Evolutionary conservation across 148 eudicot species (phyloP).

Genomic region (Cornus florida): DNA sequence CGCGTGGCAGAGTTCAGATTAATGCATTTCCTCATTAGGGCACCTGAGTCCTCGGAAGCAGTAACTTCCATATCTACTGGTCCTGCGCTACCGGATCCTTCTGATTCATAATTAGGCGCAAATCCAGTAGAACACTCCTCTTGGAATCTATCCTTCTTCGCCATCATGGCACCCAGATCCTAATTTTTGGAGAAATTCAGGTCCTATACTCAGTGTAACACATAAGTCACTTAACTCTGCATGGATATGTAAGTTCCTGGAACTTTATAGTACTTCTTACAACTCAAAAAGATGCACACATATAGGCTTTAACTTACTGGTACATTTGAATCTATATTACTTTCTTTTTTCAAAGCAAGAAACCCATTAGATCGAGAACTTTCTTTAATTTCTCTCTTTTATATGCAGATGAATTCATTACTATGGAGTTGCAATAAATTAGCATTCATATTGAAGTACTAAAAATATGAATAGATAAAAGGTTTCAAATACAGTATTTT

Average conservation of each 20-base stretch:
- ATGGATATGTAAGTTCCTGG: not conserved
- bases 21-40: conserved; percentile 48
- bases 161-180: conserved; percentile 31
- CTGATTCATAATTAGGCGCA: conserved; percentile 40
- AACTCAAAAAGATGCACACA: not conserved
- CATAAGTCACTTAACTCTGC: conserved; percentile 3
- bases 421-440: not conserved
- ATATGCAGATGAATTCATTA: not conserved
- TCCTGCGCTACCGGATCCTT: conserved; percentile 63
- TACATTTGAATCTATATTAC: not conserved
- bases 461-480: not conserved
- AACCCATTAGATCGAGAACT: not conserved
- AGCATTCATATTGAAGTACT: not conserved
- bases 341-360: not conserved
- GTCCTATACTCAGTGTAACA: not conserved
- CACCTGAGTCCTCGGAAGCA: conserved; percentile 39
- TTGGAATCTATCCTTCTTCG: conserved; percentile 49
- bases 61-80: conserved; percentile 32
- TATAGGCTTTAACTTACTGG: no score
- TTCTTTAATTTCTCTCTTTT: not conserved
- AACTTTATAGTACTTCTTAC: not conserved
- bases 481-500: not conserved
- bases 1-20: conserved; percentile 37
- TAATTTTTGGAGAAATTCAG: not conserved
- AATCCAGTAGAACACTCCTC: conserved; percentile 35